Percentiles rank a stretch among this genome's conserved stretches.
Conservation (phyloP, 1,284 basidiomycete species). For the Naganishia sp. region DNA sequence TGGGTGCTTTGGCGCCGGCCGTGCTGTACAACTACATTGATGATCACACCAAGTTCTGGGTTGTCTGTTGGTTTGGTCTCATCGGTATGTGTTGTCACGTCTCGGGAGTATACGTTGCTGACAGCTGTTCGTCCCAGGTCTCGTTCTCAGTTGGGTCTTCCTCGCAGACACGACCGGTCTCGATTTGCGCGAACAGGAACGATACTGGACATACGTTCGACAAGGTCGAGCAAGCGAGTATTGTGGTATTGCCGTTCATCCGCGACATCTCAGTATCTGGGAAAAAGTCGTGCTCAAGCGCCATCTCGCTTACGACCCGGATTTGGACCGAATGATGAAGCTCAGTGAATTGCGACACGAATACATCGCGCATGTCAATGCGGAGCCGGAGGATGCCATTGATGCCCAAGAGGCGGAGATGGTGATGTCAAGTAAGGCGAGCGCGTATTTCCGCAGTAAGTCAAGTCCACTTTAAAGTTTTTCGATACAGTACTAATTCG, state of each 20-base stretch:
- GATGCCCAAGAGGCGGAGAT: constrained; percentile 10
- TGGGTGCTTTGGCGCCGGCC: constrained; percentile 57
- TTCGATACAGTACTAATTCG: background rate
- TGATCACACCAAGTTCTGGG: constrained; percentile 57
- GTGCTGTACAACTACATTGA: constrained; percentile 53
- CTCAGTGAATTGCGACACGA: constrained; percentile 57
- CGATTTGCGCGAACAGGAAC: constrained; percentile 60
- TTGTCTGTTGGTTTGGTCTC: constrained; percentile 60
- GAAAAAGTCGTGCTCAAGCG: constrained; percentile 58
- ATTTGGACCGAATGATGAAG: constrained; percentile 56
- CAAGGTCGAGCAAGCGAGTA: constrained; percentile 57
- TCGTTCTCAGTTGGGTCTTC: constrained; percentile 56
- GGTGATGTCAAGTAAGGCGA: constrained; percentile 37
- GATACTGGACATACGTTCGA: constrained; percentile 60
- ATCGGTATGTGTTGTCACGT: constrained; percentile 46
- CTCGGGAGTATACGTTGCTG: background rate
- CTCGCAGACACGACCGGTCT: constrained; percentile 60
- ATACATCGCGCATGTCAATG: constrained; percentile 44
- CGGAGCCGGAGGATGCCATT: constrained; percentile 31
- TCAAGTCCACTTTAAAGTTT: background rate
- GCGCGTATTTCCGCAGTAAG: constrained; percentile 40
- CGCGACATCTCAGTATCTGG: constrained; percentile 57
- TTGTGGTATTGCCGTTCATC: constrained; percentile 61
- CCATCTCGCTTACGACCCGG: constrained; percentile 58
- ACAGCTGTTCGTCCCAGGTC: background rate